phyloP scores from a whole-genome alignment of 768 basidiomycete species.

The Brasilioporus rufonigricans region DNA sequence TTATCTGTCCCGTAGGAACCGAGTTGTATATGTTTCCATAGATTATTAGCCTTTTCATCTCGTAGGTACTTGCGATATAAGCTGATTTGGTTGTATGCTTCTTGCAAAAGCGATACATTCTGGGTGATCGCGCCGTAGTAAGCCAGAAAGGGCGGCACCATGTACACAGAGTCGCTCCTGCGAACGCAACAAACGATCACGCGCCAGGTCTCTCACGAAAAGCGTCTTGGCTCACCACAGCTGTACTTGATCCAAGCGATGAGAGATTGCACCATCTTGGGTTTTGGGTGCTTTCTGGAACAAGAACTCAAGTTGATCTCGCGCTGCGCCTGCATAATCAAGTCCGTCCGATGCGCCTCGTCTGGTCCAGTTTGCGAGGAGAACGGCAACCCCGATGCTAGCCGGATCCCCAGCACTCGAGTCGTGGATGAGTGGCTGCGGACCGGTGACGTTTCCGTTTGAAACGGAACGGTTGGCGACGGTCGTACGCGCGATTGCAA shows the following conservation, averaged over 20 bases:
- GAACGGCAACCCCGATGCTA: slow-evolving; percentile 68
- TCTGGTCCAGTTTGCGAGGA: slow-evolving; percentile 58
- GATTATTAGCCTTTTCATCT: slow-evolving; percentile 45
- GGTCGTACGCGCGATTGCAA: slow-evolving; percentile 49
- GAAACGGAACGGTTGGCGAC: slow-evolving; percentile 46
- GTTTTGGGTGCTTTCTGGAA: slow-evolving; percentile 58
- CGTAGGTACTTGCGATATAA: slow-evolving; percentile 68
- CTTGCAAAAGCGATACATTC: slow-evolving; percentile 56
- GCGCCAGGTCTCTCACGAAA: neutral
- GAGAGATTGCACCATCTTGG: slow-evolving; percentile 77
- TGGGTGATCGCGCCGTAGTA: slow-evolving; percentile 69
- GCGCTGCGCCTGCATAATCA: slow-evolving; percentile 63
- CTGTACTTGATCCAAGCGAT: slow-evolving; percentile 65
- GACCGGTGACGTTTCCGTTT: slow-evolving; percentile 43
- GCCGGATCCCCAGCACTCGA: slow-evolving; percentile 76
- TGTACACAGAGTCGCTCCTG: slow-evolving; percentile 80
- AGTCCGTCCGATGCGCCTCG: slow-evolving; percentile 36
- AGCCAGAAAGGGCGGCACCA: slow-evolving; percentile 86
- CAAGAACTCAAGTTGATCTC: slow-evolving; percentile 63
- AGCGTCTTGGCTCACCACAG: slow-evolving; percentile 49
- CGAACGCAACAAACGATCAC: neutral
- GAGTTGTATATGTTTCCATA: slow-evolving; percentile 77
- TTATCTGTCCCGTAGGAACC: slow-evolving; percentile 52
- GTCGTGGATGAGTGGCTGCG: slow-evolving; percentile 58
- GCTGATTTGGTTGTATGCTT: slow-evolving; percentile 69